Percentiles rank a stretch among this genome's conserved stretches.
These are phyloP conservation scores for button mushroom (Agaricus bisporus) DNA, from an alignment of 768 basidiomycete genomes.

Conservation along the genomic window DNA sequence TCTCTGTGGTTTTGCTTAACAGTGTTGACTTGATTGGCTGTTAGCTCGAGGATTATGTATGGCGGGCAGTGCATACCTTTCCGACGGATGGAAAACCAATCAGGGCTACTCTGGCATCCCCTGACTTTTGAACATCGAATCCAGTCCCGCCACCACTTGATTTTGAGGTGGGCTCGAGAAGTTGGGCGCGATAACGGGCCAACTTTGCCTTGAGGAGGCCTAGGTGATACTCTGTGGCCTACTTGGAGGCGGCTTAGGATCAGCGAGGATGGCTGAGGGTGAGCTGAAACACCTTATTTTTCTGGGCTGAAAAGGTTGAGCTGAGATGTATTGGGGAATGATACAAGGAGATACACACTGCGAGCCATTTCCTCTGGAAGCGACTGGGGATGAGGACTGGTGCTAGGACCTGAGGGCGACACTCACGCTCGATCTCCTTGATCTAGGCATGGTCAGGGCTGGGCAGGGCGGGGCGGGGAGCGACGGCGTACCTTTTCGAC, in stretches of 20 bases:
- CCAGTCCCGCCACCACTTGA: constrained; percentile 76
- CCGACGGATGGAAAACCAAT: constrained; percentile 98
- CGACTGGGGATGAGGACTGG: background rate
- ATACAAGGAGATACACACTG: constrained; percentile 50
- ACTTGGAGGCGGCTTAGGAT: constrained; percentile 18
- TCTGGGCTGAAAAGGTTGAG: constrained; percentile 60
- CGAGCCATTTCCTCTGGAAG: constrained; percentile 90
- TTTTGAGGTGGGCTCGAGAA: constrained; percentile 88
- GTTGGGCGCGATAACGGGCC: constrained; percentile 89
- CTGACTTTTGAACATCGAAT: constrained; percentile 78
- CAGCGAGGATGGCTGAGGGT: background rate
- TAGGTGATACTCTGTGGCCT: constrained; percentile 94
- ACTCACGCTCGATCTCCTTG: constrained; percentile 90
- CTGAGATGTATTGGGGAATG: background rate
- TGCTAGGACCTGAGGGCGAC: background rate
- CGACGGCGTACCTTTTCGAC: constrained; percentile 71
- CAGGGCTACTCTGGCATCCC: constrained; percentile 86
- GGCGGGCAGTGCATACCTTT: constrained; percentile 39
- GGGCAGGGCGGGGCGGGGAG: background rate
- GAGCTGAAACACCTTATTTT: constrained; percentile 70
- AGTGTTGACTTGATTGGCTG: constrained; percentile 66
- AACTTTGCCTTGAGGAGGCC: constrained; percentile 92
- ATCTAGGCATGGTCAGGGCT: constrained; percentile 44
- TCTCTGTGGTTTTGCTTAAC: constrained; percentile 87
- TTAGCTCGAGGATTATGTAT: background rate